Evolutionary conservation across 345 rosid genomes (phyloP), one percentile per base, ranked within the genome.

Genomic region (Citrus sp.): DNA sequence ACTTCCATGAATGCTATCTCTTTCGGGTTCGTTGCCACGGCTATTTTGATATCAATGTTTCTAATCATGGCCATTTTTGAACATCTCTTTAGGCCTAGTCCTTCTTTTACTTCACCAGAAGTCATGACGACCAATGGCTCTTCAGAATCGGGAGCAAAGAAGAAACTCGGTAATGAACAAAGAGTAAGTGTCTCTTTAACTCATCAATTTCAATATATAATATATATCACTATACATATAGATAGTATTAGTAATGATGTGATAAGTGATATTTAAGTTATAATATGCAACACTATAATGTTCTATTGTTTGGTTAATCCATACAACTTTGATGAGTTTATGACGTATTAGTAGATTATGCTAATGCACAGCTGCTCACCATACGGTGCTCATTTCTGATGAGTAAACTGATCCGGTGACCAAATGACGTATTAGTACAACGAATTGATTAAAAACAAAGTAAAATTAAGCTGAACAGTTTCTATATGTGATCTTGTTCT

Each of bases 31-130:
- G 93, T 95, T 66, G 98, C 98, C n/a, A 95, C 98, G 1, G 98
- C 98, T 42, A 89, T 95, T 75, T 79, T 93, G 80, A 84, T 95
- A 74, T 88, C 97, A n/a, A 90, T 95, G 95, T 95, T 95, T 79
- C 87, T 95, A 68, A 89, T 95, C 78, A 95, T 93, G 97, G 98
- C 98, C 63, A 92, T 95, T 72, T 95, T 93, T 28, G 98, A 95
- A 76, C 97, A 93, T 85, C 90, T 93, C 46, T 92, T 93, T 42
- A 86, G 92, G 79, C 93, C 95, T n/a, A 80, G 80, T 42, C 85
- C 91, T 77, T 77, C 91, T 8, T 92, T 92, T 81, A 85, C 90
- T 76, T 87, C 87, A 21, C 87, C 95, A 19, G 85, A 81, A 18
- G 83, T 80, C 6, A 37, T 82, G 8, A 37, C 80, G 27, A 22